Base-by-base conservation (phyloP, 352 stramenopile species). In the Phytopythium sindhum region DNA sequence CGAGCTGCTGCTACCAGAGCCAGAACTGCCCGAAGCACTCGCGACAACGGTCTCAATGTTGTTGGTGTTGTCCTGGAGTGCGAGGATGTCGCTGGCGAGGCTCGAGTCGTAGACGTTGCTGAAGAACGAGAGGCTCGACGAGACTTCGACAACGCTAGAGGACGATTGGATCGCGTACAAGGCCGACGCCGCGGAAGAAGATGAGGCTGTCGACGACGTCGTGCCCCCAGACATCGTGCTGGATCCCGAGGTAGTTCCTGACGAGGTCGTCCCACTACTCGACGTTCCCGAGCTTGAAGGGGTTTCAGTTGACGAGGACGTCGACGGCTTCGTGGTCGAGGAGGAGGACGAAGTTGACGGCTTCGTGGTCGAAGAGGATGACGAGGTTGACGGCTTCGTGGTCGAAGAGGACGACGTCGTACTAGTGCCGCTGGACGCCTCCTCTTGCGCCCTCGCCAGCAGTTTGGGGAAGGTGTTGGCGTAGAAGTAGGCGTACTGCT, bases 401-500 rank as follows among this genome's bases (percentile, higher is more conserved):
- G 51, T 50, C n/a, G 64, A 57, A 17, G 58, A 48, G 2, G 73
- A 56, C 17, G 69, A 37, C 9, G 37, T 41, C 23, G 60, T 59
- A 21, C 44, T 39, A 23, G 61, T 60, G 21, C 55, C 39, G n/a
- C 69, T 53, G 11, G 68, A 44, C 55, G 68, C 62, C 26, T 80
- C 55, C 28, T 68, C 64, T 2, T 21, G 53, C 29, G 56, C 67
- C 66, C 81, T 84, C 15, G 64, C 67, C 23, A 83, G 35, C 60
- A 91, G 86, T 37, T 70, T 75, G 6, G 78, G 83, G 65, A 88
- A 91, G 23, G 84, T 67, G 21, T 83, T 87, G 41, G 72, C 66
- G 69, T 88, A 84, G 57, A 91, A 91, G 63, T 73, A 69, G 17
- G 83, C 68, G 59, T 86, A 81, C 69, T 88, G 80, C 42, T 57